Evolutionary conservation across 768 basidiomycete species (phyloP), one percentile per base, ranked within the genome.

Genomic region (Chalciporus chontae): DNA sequence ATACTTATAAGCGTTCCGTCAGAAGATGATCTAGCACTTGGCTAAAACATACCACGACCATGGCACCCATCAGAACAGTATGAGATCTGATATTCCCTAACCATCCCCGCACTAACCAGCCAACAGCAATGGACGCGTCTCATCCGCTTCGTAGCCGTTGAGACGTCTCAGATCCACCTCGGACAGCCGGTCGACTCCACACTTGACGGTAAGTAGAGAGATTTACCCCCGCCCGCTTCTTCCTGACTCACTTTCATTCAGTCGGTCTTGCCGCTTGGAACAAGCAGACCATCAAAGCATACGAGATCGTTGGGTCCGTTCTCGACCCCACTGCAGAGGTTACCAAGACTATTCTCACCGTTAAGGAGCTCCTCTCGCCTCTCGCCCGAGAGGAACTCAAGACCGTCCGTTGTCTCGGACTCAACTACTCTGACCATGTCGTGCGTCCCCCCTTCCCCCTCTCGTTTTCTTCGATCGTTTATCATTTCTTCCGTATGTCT

Each of bases 381-480:
- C 73, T 92, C 21, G 75, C 85, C 8, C 71, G 77, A 37, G 79
- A 84, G 52, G 75, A 88, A 60, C 73, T 90, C 54, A 80, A 79
- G 52, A 69, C 84, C 3, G 86, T 88, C 23, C 78, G 89, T 10
- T 90, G 87, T 67, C 69, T 92, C 11, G 89, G 89, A 0, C 69
- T 92, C 42, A 92, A 92, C 64, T 92, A 92, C 62, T 77, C 78
- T n/a, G 88, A 90, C 58, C 88, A 91, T 70, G 90, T 89, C 7
- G 89, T 78, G 58, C 52, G 77, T 66, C 18, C 31, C 21, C 32
- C 51, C 42, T 18, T 57, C 8, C 38, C 32, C 31, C 4, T 17
- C 6, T 34, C 37, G n/a, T 18, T 14, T 21, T 14, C 31, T 15
- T 18, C 31, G 8, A 3, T 19, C 8, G 8, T 39, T 9, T 47